These are phyloP conservation scores for Medicago ruthenica DNA, from an alignment of 306 rosid species.

Conservation along the genomic window DNA sequence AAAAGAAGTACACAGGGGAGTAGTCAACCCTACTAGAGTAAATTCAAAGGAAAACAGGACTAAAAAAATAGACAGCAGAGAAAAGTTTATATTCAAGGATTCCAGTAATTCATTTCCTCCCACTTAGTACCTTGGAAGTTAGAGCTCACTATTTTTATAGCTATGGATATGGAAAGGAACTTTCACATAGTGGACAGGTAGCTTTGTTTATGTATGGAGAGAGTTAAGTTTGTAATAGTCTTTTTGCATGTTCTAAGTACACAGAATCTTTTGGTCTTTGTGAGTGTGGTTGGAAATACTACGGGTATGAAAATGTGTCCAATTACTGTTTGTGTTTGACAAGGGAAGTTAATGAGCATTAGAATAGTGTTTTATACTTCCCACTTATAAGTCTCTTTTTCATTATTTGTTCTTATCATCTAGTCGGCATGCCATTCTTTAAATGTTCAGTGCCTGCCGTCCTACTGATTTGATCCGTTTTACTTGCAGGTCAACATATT, in stretches of 20 bases:
- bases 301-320: constrained; percentile 14
- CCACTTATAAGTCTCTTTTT: constrained; percentile 30
- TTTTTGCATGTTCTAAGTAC: not conserved
- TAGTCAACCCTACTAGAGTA: constrained; percentile 11
- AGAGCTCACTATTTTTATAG: constrained; percentile 11
- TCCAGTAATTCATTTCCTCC: constrained; percentile 23
- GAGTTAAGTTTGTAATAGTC: constrained; percentile 20
- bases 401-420: constrained; percentile 8
- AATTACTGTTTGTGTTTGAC: constrained; percentile 6
- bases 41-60: constrained; percentile 4
- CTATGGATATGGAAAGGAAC: constrained; percentile 11
- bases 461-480: constrained; percentile 37
- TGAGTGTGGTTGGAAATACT: constrained; percentile 26
- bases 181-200: constrained; percentile 19
- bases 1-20: not conserved
- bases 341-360: constrained; percentile 15
- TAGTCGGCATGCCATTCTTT: constrained; percentile 26
- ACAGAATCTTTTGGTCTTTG: not conserved
- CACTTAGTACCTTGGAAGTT: constrained; percentile 18
- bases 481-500: constrained; percentile 79
- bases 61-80: not conserved
- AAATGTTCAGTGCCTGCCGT: constrained; percentile 6
- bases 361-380: constrained; percentile 15
- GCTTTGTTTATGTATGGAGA: not conserved
- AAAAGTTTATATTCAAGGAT: constrained; percentile 27